Percentiles rank a stretch among this genome's conserved stretches.
phyloP scores from a whole-genome alignment of 202 grass and related monocot genomes.

The Digitaria exilis region DNA sequence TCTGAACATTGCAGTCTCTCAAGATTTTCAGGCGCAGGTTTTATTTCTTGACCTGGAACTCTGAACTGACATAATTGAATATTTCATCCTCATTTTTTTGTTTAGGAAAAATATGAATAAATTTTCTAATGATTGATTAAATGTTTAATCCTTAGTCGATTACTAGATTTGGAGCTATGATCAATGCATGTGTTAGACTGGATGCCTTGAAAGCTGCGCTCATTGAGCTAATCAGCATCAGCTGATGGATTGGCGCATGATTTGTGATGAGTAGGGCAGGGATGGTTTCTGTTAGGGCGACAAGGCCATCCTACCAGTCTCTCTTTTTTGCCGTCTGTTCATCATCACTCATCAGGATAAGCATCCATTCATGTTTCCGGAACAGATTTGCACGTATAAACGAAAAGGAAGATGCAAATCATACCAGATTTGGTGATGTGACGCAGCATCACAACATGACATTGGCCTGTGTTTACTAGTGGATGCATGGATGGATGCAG shows the following conservation, averaged over 20 bases:
- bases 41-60: neutral
- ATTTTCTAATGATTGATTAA: neutral
- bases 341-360: conserved; percentile 39
- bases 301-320: conserved; percentile 13
- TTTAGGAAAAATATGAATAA: neutral
- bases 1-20: neutral
- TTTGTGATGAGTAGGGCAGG: conserved; percentile 18
- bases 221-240: conserved; percentile 24
- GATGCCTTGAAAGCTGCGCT: neutral
- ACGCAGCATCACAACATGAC: conserved; percentile 18
- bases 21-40: neutral
- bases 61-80: neutral
- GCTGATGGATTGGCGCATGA: neutral
- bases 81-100: neutral
- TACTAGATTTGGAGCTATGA: neutral
- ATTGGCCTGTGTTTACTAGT: conserved; percentile 2
- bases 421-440: conserved; percentile 29
- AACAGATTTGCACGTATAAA: neutral
- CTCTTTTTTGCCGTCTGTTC: neutral
- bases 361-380: conserved; percentile 3
- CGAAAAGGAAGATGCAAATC: neutral
- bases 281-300: conserved; percentile 34
- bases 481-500: conserved; percentile 16
- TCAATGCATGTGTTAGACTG: neutral
- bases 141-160: neutral